phyloP scores from a whole-genome alignment of 106 monocot genomes.

The Platanthera guangdongensis region DNA sequence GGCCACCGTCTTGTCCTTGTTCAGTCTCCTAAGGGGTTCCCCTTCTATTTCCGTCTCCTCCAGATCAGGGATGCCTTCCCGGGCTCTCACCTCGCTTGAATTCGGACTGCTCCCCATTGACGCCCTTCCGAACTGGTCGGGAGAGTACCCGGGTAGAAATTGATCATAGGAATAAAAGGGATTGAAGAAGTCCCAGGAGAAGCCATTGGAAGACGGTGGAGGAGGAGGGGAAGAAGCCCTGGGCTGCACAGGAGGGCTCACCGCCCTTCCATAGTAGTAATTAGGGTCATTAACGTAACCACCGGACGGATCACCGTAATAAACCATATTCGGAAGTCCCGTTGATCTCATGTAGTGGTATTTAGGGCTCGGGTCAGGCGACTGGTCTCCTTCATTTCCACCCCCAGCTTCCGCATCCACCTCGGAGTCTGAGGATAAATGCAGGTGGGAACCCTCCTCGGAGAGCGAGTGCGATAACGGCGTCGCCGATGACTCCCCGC shows the following conservation, averaged over 20 bases:
- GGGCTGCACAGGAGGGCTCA: background rate
- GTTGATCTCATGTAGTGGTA: conserved; percentile 40
- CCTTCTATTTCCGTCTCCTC: conserved; percentile 48
- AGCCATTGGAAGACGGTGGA: conserved; percentile 32
- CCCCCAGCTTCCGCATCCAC: conserved; percentile 7
- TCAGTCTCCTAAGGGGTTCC: conserved; percentile 8
- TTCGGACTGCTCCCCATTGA: conserved; percentile 43
- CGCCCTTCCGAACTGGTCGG: conserved; percentile 7
- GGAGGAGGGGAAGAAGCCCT: conserved; percentile 8
- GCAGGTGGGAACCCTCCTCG: conserved; percentile 25
- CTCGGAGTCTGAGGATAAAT: conserved; percentile 23
- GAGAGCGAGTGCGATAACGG: conserved; percentile 38
- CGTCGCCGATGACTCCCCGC: conserved; percentile 17
- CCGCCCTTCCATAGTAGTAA: conserved; percentile 6
- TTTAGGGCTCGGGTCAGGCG: conserved; percentile 7
- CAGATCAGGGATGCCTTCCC: conserved; percentile 91
- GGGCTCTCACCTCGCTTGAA: conserved; percentile 57
- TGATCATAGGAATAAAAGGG: conserved; percentile 62
- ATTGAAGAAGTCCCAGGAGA: conserved; percentile 72
- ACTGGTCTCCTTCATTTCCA: background rate
- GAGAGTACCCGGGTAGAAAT: conserved; percentile 11
- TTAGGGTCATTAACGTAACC: background rate
- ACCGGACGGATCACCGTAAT: background rate
- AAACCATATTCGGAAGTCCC: conserved; percentile 12
- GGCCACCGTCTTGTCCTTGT: conserved; percentile 20